Evolutionary conservation across 371 early-diverging fungal genomes (phyloP).

Genomic region (Haplosporangium sp.): DNA sequence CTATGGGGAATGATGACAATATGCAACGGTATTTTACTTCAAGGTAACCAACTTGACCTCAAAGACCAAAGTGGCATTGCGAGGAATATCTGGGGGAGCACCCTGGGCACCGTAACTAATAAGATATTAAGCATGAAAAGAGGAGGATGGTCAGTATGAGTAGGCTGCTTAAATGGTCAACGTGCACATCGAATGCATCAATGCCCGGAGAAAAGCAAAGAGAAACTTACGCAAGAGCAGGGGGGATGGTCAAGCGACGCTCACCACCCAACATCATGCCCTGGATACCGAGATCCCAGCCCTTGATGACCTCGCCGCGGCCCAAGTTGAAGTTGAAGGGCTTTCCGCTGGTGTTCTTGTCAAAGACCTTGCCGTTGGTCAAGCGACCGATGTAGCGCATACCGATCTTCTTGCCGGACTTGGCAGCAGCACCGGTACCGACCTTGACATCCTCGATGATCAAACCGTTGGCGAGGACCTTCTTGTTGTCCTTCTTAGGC

Average conservation of each 20-base stretch:
- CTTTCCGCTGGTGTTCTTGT: constrained; percentile 90
- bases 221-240: constrained; percentile 61
- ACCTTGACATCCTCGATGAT: constrained; percentile 83
- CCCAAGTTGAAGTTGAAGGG: constrained; percentile 94
- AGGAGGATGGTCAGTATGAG: too few species aligned
- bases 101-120: constrained; percentile 83
- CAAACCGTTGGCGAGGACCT: constrained; percentile 78
- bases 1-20: neutral
- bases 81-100: constrained; percentile 92
- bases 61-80: constrained; percentile 87
- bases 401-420: constrained; percentile 80
- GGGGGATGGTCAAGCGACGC: constrained; percentile 91
- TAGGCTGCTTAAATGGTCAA: too few species aligned
- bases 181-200: too few species aligned
- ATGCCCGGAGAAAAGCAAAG: constrained; percentile 2
- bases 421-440: constrained; percentile 82
- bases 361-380: constrained; percentile 94
- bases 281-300: constrained; percentile 91
- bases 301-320: constrained; percentile 94
- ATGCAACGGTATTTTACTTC: constrained; percentile 26
- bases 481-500: constrained; percentile 56
- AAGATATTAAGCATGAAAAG: too few species aligned
- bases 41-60: constrained; percentile 77
- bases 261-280: constrained; percentile 96
- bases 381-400: constrained; percentile 86